Evolutionary conservation across 2,329 filamentous ascomycete genomes (phyloP).

Genomic region (Penicillium brevicompactum): DNA sequence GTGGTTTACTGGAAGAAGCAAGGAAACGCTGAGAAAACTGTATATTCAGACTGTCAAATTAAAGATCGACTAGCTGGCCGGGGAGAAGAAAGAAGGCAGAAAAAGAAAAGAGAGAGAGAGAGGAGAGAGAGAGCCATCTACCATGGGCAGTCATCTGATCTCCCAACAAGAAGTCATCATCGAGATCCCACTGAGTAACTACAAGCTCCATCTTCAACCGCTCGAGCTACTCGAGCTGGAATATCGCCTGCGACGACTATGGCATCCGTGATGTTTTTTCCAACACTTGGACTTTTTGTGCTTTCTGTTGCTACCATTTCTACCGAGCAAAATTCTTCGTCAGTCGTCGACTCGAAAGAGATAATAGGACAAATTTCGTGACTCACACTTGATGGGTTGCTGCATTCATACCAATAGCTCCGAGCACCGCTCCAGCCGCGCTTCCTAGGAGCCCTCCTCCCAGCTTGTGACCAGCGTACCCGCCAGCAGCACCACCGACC

Average conservation of each 20-base stretch:
- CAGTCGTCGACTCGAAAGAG: background rate
- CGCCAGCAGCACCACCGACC: constrained; percentile 41
- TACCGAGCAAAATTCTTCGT: background rate
- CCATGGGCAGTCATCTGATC: too few species aligned
- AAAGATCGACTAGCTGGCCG: too few species aligned
- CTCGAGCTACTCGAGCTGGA: background rate
- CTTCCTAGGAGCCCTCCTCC: constrained; percentile 36
- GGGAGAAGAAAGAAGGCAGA: too few species aligned
- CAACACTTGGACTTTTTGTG: background rate
- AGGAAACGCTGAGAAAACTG: too few species aligned
- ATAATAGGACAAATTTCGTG: background rate
- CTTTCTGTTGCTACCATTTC: background rate
- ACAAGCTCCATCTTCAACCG: background rate
- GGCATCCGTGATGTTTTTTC: background rate
- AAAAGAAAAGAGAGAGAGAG: too few species aligned
- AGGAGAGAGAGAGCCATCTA: too few species aligned
- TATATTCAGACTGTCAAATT: too few species aligned
- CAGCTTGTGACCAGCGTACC: constrained; percentile 38
- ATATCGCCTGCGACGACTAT: background rate
- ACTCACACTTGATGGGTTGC: constrained; percentile 31
- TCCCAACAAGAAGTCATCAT: background rate
- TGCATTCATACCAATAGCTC: constrained; percentile 35
- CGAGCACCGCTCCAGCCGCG: constrained; percentile 36
- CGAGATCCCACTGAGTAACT: too few species aligned
- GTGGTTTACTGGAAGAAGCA: too few species aligned